Conservation (phyloP, 192 early-diverging fungal species). For the Coemansia sp. region DNA sequence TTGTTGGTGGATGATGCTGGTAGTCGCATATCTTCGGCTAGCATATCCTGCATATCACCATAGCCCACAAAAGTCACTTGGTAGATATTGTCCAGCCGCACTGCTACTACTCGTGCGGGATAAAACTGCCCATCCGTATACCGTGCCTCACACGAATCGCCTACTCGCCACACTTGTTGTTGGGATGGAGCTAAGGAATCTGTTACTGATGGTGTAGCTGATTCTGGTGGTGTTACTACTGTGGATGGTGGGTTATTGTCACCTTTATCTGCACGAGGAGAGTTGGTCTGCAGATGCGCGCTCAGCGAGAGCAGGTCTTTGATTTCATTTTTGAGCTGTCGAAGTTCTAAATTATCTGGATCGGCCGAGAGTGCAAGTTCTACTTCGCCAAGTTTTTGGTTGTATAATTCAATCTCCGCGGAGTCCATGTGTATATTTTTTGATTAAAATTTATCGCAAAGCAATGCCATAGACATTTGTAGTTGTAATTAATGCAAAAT, state of each 20-base stretch:
- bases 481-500: no score
- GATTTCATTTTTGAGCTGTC: conserved; percentile 38
- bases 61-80: conserved; percentile 37
- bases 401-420: conserved; percentile 36
- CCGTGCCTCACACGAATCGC: conserved; percentile 26
- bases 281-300: conserved; percentile 14
- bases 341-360: conserved; percentile 41
- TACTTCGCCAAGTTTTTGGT: conserved; percentile 37
- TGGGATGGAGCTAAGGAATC: not conserved
- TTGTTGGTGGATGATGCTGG: not conserved
- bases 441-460: no score
- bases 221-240: not conserved
- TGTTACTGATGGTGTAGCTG: conserved; percentile 2
- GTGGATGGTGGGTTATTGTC: not conserved
- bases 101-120: conserved; percentile 21
- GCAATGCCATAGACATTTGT: no score
- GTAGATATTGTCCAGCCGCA: conserved; percentile 1
- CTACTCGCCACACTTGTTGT: conserved; percentile 17
- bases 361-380: conserved; percentile 45
- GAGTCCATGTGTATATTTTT: conserved; percentile 27
- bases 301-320: conserved; percentile 30
- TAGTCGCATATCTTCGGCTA: conserved; percentile 14
- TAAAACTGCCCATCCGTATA: conserved; percentile 23
- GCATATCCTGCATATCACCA: conserved; percentile 25
- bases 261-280: conserved; percentile 1